Conservation (phyloP, 495 filamentous ascomycete species). For the Neurospora sp. region DNA sequence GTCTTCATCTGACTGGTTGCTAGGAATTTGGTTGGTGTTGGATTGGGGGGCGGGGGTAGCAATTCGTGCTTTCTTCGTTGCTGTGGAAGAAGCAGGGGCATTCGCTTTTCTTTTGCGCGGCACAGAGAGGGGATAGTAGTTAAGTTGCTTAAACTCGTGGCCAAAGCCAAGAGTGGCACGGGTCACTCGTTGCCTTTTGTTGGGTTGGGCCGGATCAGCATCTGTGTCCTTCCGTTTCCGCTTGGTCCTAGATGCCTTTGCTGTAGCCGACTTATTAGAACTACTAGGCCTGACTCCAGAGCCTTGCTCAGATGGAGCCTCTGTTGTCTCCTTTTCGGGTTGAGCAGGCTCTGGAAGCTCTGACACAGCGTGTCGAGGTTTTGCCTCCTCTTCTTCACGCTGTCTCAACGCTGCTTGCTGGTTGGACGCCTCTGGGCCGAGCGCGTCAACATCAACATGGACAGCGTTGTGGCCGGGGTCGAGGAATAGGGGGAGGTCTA, state of each 20-base stretch:
- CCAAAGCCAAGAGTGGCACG: background rate
- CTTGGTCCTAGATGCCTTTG: background rate
- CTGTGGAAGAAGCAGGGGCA: background rate
- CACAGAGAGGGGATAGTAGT: background rate
- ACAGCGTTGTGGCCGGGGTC: conserved; percentile 4
- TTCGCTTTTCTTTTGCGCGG: background rate
- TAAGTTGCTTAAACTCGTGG: background rate
- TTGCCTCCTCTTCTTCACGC: background rate
- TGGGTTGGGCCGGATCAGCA: background rate
- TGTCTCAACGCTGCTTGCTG: background rate
- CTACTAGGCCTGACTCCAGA: background rate
- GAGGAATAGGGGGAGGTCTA: conserved; percentile 1
- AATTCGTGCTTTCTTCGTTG: background rate
- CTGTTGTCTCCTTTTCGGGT: background rate
- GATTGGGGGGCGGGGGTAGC: background rate
- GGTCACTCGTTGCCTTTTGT: background rate
- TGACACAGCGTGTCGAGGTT: background rate
- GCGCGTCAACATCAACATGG: conserved; percentile 2
- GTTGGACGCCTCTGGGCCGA: background rate
- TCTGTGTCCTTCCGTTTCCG: background rate
- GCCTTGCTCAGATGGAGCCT: background rate
- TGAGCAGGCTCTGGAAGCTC: background rate
- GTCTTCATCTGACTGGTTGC: background rate
- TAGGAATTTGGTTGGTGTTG: background rate
- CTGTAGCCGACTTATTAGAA: background rate